Percentiles rank a stretch among this genome's conserved stretches.
Evolutionary conservation across 2,329 filamentous ascomycete genomes (phyloP).

Genomic region (Didymella lethalis): DNA sequence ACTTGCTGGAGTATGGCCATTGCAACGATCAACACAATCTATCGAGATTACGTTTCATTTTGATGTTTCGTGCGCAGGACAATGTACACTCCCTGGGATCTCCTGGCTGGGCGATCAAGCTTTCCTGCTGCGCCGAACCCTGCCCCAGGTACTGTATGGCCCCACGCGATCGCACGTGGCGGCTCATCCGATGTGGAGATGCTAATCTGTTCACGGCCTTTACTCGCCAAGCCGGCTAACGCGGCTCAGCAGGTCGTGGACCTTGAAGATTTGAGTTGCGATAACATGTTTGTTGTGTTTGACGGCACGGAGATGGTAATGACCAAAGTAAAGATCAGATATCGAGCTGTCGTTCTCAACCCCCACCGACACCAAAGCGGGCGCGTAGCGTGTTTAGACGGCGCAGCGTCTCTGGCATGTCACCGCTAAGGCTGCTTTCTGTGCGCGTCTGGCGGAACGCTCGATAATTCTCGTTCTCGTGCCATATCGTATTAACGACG

Average conservation of each 20-base stretch:
- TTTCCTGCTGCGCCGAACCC: slow-evolving; percentile 3
- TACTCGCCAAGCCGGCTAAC: slow-evolving; percentile 3
- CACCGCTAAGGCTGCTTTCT: slow-evolving; percentile 36
- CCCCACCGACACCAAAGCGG: slow-evolving; percentile 46
- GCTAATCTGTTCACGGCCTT: slow-evolving; percentile 2
- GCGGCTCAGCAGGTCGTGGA: slow-evolving; percentile 7
- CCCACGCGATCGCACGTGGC: slow-evolving; percentile 18
- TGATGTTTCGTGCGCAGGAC: neutral
- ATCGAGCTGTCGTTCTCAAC: slow-evolving; percentile 30
- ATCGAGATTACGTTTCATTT: slow-evolving; percentile 1
- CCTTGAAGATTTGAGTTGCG: neutral
- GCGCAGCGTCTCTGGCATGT: slow-evolving; percentile 45
- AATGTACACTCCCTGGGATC: neutral
- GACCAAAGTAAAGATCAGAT: slow-evolving; percentile 1
- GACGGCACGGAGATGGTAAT: neutral
- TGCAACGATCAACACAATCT: slow-evolving; percentile 11
- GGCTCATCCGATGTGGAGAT: slow-evolving; percentile 2
- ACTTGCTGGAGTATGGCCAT: slow-evolving; percentile 7
- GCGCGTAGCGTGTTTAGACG: slow-evolving; percentile 46
- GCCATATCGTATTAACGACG: slow-evolving; percentile 51
- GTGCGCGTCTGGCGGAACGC: slow-evolving; percentile 42
- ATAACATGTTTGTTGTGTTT: neutral
- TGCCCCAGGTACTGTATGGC: neutral
- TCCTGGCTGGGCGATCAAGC: neutral
- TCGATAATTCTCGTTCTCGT: slow-evolving; percentile 52